Evolutionary conservation across 208 protist genomes (phyloP), one percentile per base, ranked within the genome.

Genomic region (Leishmania guyanensis): DNA sequence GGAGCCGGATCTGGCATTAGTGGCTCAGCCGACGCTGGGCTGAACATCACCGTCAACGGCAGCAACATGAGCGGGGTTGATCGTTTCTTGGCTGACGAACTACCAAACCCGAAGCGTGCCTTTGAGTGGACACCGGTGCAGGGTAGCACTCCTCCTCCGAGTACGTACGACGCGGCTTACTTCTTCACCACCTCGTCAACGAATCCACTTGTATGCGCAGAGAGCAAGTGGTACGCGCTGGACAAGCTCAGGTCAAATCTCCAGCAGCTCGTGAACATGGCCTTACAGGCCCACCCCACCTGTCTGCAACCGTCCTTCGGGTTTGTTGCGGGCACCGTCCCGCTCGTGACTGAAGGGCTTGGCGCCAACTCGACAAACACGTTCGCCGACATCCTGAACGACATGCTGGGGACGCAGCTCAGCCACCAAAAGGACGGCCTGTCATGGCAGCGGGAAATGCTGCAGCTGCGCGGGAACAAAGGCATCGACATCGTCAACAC

Each of bases 401-500:
- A 80, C 5, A 78, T 84, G 53, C 76, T 93, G 48, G 78, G 77
- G 17, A 80, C 83, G 29, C 79, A 84, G 46, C 80, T 88, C 33
- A 78, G 62, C 12, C 71, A 70, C 8, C 75, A 75, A 50, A 73
- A 74, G 43, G 78, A 82, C 62, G 50, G 69, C 48, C 8, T 75
- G 6, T 51, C 78, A 66, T 68, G 48, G 50, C 53, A 69, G 77
- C 73, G 75, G 26, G 75, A 85, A n/a, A 91, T 95, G 84, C 80
- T 91, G 71, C 86, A 89, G 78, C 82, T 94, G 62, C 88, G 89
- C 43, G 89, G 91, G 68, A 92, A 89, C 82, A 84, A 78, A 46
- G 92, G 92, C 50, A 84, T 97, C 56, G 90, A 94, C 73, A 90
- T 97, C 66, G 66, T 93, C 75, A 88, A 90, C 65, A 96, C 92